Evolutionary conservation across 176 grass and related monocot genomes (phyloP).

Genomic region (Oryza meridionalis): DNA sequence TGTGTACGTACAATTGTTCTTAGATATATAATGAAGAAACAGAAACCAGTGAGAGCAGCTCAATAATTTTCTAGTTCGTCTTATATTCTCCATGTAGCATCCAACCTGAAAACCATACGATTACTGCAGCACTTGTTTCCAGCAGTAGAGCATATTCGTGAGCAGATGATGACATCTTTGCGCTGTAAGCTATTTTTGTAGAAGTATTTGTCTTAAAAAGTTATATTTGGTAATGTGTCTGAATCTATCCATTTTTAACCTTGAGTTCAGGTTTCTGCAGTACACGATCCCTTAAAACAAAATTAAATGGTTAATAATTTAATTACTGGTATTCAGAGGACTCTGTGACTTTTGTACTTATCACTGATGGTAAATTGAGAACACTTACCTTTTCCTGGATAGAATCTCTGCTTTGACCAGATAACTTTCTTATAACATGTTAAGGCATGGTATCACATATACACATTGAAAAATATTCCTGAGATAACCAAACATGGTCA

Average conservation of each 20-base stretch:
- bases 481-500: neutral
- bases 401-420: neutral
- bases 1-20: neutral
- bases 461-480: neutral
- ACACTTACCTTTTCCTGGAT: neutral
- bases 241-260: neutral
- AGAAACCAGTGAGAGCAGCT: constrained; percentile 4
- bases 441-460: neutral
- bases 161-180: neutral
- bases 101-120: neutral
- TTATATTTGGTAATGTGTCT: neutral
- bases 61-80: neutral
- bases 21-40: neutral
- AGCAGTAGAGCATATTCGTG: constrained; percentile 1
- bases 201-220: neutral
- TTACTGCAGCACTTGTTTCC: constrained; percentile 2
- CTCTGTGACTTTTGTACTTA: neutral
- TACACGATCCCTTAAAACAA: neutral
- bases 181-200: neutral
- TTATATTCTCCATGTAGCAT: neutral
- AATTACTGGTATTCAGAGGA: neutral
- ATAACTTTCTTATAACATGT: neutral
- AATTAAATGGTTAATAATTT: neutral
- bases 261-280: constrained; percentile 14
- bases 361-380: neutral